A percentile compares a stretch with the other conserved stretches of the same genome.
Evolutionary conservation across 306 rosid genomes (phyloP).

Genomic region (Nissolia schottii): DNA sequence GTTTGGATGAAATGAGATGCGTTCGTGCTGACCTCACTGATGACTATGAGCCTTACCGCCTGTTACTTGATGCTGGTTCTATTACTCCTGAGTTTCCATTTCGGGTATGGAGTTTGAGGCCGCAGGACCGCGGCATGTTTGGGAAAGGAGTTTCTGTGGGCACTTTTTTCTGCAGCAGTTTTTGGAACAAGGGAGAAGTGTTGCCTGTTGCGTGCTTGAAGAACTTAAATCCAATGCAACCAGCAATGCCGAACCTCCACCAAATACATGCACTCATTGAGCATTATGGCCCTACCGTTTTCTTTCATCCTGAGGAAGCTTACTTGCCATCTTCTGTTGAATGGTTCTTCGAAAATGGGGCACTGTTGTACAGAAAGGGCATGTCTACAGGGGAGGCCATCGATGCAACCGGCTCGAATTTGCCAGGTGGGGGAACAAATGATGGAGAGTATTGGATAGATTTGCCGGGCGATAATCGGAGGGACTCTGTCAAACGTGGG

Average conservation of each 20-base stretch:
- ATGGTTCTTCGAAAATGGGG: slow-evolving; percentile 83
- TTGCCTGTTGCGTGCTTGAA: slow-evolving; percentile 68
- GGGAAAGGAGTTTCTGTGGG: slow-evolving; percentile 73
- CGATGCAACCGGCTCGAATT: slow-evolving; percentile 58
- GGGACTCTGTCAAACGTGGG: slow-evolving; percentile 53
- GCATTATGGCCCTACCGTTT: slow-evolving; percentile 85
- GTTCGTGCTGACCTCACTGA: slow-evolving; percentile 74
- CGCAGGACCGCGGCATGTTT: slow-evolving; percentile 54
- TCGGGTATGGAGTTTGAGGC: slow-evolving; percentile 61
- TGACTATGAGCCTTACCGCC: slow-evolving; percentile 51
- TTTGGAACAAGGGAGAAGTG: slow-evolving; percentile 45
- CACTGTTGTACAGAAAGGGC: slow-evolving; percentile 49
- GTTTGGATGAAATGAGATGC: slow-evolving; percentile 67
- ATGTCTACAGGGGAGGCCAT: slow-evolving; percentile 47
- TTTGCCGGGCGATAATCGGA: slow-evolving; percentile 55
- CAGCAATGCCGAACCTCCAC: slow-evolving; percentile 64
- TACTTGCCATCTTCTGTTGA: slow-evolving; percentile 89
- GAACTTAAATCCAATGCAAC: slow-evolving; percentile 47
- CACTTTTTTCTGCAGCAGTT: slow-evolving; percentile 57
- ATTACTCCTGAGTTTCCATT: slow-evolving; percentile 36
- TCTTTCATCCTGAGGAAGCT: slow-evolving; percentile 76
- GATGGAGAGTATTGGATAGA: slow-evolving; percentile 81
- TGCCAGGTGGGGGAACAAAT: slow-evolving; percentile 67
- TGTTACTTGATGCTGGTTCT: slow-evolving; percentile 35
- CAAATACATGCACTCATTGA: slow-evolving; percentile 76